phyloP scores from a whole-genome alignment of 805 yeast species.

The Candida chilensis region DNA sequence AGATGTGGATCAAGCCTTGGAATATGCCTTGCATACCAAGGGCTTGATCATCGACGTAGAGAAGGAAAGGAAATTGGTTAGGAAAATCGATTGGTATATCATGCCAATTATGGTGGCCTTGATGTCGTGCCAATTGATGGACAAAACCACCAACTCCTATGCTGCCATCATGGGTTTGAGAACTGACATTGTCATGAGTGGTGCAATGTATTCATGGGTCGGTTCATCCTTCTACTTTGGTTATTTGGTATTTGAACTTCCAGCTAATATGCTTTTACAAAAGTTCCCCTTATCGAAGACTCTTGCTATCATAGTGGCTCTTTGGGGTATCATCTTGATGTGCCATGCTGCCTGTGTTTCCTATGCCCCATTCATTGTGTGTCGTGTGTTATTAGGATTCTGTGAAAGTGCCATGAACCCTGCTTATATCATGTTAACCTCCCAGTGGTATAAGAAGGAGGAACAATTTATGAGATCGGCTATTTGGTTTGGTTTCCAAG shows the following conservation, averaged over 20 bases:
- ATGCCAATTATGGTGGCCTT: constrained; percentile 24
- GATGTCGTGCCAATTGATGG: constrained; percentile 29
- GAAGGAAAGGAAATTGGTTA: constrained; percentile 17
- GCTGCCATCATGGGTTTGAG: constrained; percentile 27
- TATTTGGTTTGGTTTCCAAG: constrained; percentile 34
- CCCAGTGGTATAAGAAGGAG: constrained; percentile 22
- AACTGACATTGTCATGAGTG: constrained; percentile 22
- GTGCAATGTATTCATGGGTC: constrained; percentile 29
- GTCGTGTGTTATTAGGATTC: constrained; percentile 22
- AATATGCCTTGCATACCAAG: constrained; percentile 14
- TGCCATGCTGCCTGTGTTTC: constrained; percentile 1
- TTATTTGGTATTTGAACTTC: constrained; percentile 35
- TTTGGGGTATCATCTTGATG: constrained; percentile 2
- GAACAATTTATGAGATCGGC: constrained; percentile 33
- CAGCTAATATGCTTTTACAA: constrained; percentile 23
- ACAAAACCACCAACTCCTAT: constrained; percentile 23
- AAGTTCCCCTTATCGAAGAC: not conserved
- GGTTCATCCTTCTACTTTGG: constrained; percentile 36
- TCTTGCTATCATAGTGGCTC: not conserved
- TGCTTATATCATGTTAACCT: constrained; percentile 21
- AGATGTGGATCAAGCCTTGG: constrained; percentile 30
- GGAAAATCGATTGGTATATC: constrained; percentile 26
- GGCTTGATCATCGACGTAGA: constrained; percentile 3
- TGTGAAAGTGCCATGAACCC: constrained; percentile 25
- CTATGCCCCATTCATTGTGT: constrained; percentile 21